phyloP scores from a whole-genome alignment of 139 green algal species.

The Picochlorum sp. region DNA sequence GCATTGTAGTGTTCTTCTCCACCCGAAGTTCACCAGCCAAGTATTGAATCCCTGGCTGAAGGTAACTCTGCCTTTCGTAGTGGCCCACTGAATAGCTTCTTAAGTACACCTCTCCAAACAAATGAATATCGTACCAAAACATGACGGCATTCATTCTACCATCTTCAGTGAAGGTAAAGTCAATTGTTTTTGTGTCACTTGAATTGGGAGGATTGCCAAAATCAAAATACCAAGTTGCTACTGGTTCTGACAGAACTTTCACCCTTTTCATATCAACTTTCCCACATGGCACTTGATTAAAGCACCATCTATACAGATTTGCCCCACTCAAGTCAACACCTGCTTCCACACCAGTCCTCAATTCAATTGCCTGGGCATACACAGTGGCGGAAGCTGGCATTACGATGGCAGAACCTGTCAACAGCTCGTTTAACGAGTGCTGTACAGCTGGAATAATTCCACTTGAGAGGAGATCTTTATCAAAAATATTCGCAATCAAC shows the following conservation, averaged over 20 bases:
- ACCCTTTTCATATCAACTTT: not conserved
- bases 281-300: slow-evolving; percentile 29
- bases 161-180: slow-evolving; percentile 38
- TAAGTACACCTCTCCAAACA: slow-evolving; percentile 36
- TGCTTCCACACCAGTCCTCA: slow-evolving; percentile 25
- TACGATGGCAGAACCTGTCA: slow-evolving; percentile 28
- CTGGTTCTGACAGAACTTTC: slow-evolving; percentile 28
- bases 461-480: slow-evolving; percentile 55
- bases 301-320: slow-evolving; percentile 49
- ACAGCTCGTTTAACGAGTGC: slow-evolving; percentile 36
- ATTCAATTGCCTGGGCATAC: slow-evolving; percentile 45
- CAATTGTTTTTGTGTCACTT: slow-evolving; percentile 34
- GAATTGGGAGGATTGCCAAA: slow-evolving; percentile 33
- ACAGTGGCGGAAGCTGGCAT: slow-evolving; percentile 58
- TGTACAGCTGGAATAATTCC: slow-evolving; percentile 46
- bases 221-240: slow-evolving; percentile 63
- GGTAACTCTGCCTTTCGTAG: no score
- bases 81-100: slow-evolving; percentile 17
- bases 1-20: slow-evolving; percentile 25
- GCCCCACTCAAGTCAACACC: slow-evolving; percentile 45
- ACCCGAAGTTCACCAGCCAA: slow-evolving; percentile 50
- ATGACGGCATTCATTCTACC: slow-evolving; percentile 49
- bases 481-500: slow-evolving; percentile 54
- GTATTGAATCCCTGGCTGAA: slow-evolving; percentile 62
- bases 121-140: slow-evolving; percentile 59